phyloP scores from a whole-genome alignment of 164 flowering plant species.

The Vitis amurensis region DNA sequence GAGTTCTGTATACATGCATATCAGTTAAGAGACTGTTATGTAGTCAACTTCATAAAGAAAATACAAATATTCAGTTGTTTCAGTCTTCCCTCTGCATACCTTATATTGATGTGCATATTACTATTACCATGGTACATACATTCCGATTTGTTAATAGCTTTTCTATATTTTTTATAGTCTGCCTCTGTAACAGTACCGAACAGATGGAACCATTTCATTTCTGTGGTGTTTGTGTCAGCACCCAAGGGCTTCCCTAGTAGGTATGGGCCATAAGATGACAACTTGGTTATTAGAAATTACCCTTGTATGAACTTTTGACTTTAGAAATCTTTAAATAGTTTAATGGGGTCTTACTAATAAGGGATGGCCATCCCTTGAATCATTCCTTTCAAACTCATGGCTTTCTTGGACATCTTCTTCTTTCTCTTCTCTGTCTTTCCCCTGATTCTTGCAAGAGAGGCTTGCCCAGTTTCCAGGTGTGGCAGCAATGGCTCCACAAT shows the following conservation, averaged over 20 bases:
- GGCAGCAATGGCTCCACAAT: not conserved
- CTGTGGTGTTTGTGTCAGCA: no score
- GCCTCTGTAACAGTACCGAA: no score
- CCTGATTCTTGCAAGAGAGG: not conserved
- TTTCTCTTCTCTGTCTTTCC: conserved; percentile 1
- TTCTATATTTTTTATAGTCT: no score
- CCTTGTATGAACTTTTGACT: not conserved
- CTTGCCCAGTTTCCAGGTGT: conserved; percentile 9
- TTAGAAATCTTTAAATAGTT: not conserved
- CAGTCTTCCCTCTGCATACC: not conserved
- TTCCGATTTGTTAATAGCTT: not conserved
- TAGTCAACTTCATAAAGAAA: not conserved
- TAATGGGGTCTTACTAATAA: not conserved
- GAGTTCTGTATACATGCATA: not conserved
- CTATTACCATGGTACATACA: not conserved
- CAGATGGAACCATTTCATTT: no score
- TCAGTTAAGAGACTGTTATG: not conserved
- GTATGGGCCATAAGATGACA: no score
- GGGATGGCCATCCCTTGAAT: not conserved
- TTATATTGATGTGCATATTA: not conserved
- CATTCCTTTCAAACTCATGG: conserved; percentile 8
- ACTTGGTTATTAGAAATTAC: not conserved
- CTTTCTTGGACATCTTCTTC: not conserved
- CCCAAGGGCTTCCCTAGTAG: no score
- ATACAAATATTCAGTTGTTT: no score